Percentiles rank a stretch among this genome's conserved stretches.
Evolutionary conservation across 2,329 filamentous ascomycete species (phyloP).

Genomic region (Pseudopithomyces maydicus): DNA sequence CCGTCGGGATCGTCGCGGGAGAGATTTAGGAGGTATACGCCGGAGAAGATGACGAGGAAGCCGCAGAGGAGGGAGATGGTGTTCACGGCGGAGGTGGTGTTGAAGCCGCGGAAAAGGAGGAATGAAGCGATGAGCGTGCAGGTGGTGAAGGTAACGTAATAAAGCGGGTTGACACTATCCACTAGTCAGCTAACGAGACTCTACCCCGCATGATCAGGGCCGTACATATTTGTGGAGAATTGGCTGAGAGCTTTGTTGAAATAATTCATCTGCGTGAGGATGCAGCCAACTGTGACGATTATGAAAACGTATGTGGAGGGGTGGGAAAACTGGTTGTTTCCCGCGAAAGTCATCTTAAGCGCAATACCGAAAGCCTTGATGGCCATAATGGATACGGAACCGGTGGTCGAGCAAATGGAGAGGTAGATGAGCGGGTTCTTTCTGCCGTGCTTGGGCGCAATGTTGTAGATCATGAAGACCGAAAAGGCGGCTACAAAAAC

Average conservation of each 20-base stretch:
- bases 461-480: conserved; percentile 92
- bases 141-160: conserved; percentile 97
- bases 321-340: conserved; percentile 93
- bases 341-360: conserved; percentile 88
- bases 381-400: conserved; percentile 97
- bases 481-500: conserved; percentile 80
- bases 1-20: conserved; percentile 90
- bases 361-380: conserved; percentile 99
- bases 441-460: conserved; percentile 88
- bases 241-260: conserved; percentile 98
- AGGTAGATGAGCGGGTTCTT: conserved; percentile 96
- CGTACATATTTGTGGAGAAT: conserved; percentile 96
- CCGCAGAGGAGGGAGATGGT: conserved; percentile 90
- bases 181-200: conserved; percentile 7
- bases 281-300: conserved; percentile 90
- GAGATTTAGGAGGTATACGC: conserved; percentile 95
- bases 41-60: conserved; percentile 93
- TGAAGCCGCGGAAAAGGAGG: conserved; percentile 94
- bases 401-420: conserved; percentile 96
- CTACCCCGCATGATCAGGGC: background rate
- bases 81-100: conserved; percentile 89
- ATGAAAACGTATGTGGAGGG: conserved; percentile 97
- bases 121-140: conserved; percentile 93
- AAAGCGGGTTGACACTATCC: conserved; percentile 85
- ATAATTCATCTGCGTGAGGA: conserved; percentile 99